Conservation (phyloP, 2,329 filamentous ascomycete genomes). For the Gyromitra esculenta region DNA sequence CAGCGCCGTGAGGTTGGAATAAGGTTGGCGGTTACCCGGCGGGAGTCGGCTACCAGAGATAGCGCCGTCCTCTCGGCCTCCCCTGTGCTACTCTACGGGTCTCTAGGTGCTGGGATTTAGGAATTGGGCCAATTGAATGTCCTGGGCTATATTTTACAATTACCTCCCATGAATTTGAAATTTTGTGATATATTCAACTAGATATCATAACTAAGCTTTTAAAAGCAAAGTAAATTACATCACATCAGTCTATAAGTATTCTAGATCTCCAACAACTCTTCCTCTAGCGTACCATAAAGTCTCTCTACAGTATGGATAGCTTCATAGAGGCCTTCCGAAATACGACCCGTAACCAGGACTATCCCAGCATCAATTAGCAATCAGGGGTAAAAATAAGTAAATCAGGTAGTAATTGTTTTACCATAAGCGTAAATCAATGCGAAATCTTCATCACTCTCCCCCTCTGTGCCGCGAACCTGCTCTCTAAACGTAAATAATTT, state of each 20-base stretch:
- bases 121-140: neutral
- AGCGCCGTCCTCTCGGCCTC: neutral
- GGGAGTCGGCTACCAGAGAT: neutral
- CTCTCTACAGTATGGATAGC: conserved; percentile 71
- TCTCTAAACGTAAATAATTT: conserved; percentile 88
- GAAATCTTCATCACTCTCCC: conserved; percentile 73
- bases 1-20: conserved; percentile 44
- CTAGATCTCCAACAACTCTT: conserved; percentile 65
- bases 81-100: neutral
- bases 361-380: neutral
- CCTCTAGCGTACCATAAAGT: conserved; percentile 71
- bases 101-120: neutral
- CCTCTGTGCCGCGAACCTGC: conserved; percentile 64
- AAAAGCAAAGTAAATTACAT: conserved; percentile 20
- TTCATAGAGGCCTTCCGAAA: conserved; percentile 71
- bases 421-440: conserved; percentile 91
- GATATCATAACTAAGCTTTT: conserved; percentile 10
- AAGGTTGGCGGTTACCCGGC: conserved; percentile 51
- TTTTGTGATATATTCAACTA: neutral
- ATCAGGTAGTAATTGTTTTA: conserved; percentile 24
- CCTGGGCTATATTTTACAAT: neutral
- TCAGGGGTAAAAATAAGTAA: neutral
- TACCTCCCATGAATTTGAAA: neutral
- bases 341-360: conserved; percentile 72
- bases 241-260: conserved; percentile 4